Percentiles rank a stretch among this genome's conserved stretches.
These are phyloP conservation scores for Suillus subaureus DNA, from an alignment of 768 basidiomycete species.

Conservation along the genomic window DNA sequence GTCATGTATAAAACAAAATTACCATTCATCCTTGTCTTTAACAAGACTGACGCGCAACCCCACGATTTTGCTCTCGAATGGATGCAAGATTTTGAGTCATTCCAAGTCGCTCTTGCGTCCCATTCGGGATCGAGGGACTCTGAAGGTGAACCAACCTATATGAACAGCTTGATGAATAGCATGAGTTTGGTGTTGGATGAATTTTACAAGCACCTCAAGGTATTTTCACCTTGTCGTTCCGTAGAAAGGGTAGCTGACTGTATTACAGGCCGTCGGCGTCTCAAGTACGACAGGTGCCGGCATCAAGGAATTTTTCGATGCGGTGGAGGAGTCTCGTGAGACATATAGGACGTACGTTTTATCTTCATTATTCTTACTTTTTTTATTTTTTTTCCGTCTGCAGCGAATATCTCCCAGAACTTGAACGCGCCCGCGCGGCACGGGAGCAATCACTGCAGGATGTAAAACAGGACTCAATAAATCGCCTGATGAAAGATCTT, in stretches of 20 bases:
- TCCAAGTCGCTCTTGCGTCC: conserved; percentile 83
- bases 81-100: conserved; percentile 98
- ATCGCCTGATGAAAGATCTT: conserved; percentile 78
- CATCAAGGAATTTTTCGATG: conserved; percentile 87
- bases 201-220: conserved; percentile 96
- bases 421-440: conserved; percentile 66
- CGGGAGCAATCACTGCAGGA: conserved; percentile 67
- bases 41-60: conserved; percentile 92
- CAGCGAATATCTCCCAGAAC: conserved; percentile 92
- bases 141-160: conserved; percentile 93
- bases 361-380: neutral
- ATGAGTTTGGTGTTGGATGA: conserved; percentile 99
- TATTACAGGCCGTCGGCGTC: conserved; percentile 84
- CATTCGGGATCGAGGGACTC: conserved; percentile 68
- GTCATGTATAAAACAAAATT: conserved; percentile 98
- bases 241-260: neutral
- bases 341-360: conserved; percentile 83
- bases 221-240: conserved; percentile 33
- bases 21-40: conserved; percentile 97
- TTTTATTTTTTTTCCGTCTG: neutral
- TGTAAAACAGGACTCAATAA: conserved; percentile 76
- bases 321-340: conserved; percentile 82
- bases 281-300: conserved; percentile 97
- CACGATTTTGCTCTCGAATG: conserved; percentile 94
- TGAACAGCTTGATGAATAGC: conserved; percentile 98